phyloP scores from a whole-genome alignment of 164 flowering plant species.

The Piper longum region DNA sequence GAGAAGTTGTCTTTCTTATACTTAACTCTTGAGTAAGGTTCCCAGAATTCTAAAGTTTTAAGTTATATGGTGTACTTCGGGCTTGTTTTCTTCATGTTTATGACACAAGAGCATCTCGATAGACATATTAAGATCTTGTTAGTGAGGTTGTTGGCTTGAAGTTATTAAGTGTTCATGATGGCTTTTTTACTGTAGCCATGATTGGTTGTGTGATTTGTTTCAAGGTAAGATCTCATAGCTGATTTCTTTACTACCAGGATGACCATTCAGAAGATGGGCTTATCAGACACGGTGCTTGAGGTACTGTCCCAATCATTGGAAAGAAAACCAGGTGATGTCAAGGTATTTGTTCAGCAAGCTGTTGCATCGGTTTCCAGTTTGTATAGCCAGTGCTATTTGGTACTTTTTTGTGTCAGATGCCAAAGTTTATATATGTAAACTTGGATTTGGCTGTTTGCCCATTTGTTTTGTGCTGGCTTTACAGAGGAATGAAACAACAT shows the following conservation, averaged over 20 bases:
- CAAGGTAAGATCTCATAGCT: neutral
- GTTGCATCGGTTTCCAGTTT: neutral
- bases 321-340: slow-evolving; percentile 58
- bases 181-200: too few species aligned
- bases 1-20: neutral
- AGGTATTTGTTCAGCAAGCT: slow-evolving; percentile 31
- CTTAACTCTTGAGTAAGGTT: too few species aligned
- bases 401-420: slow-evolving; percentile 13
- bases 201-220: too few species aligned
- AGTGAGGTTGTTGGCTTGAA: too few species aligned
- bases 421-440: slow-evolving; percentile 23
- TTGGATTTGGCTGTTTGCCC: slow-evolving; percentile 71
- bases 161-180: too few species aligned
- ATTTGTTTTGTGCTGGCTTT: slow-evolving; percentile 66
- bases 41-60: too few species aligned
- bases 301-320: slow-evolving; percentile 53
- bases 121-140: too few species aligned
- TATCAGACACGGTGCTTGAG: slow-evolving; percentile 60
- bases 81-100: too few species aligned
- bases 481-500: slow-evolving; percentile 88
- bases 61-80: too few species aligned
- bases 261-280: slow-evolving; percentile 61
- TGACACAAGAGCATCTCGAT: too few species aligned
- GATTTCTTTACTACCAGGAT: slow-evolving; percentile 20
- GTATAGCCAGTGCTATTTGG: neutral